phyloP scores from a whole-genome alignment of 805 yeast species.

The Kodamaea neixiangensis region DNA sequence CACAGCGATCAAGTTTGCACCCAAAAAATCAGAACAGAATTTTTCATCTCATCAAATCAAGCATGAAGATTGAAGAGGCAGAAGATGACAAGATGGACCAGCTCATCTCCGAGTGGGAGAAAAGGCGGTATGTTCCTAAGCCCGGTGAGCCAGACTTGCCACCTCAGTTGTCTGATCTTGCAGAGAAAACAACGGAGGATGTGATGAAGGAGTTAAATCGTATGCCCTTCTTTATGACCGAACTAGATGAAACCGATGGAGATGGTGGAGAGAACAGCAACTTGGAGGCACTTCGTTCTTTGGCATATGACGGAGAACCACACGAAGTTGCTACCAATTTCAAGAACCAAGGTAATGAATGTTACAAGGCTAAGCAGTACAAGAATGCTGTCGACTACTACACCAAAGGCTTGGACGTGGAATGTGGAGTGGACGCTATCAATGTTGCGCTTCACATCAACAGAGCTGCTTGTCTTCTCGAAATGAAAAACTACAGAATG shows the following conservation, averaged over 20 bases:
- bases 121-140: constrained; percentile 39
- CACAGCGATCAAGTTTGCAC: not conserved
- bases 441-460: constrained; percentile 70
- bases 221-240: constrained; percentile 93
- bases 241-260: constrained; percentile 74
- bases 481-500: constrained; percentile 77
- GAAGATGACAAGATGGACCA: constrained; percentile 15
- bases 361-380: constrained; percentile 70
- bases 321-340: constrained; percentile 87
- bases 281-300: constrained; percentile 85
- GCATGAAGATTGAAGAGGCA: constrained; percentile 20
- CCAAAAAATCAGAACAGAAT: not conserved
- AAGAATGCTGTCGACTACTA: constrained; percentile 77
- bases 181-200: constrained; percentile 70
- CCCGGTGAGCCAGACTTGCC: constrained; percentile 75
- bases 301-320: constrained; percentile 95
- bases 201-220: constrained; percentile 75
- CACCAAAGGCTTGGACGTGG: constrained; percentile 74
- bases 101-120: constrained; percentile 44
- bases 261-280: constrained; percentile 72
- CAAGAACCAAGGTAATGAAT: constrained; percentile 90
- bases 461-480: constrained; percentile 90
- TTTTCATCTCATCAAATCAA: not conserved
- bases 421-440: constrained; percentile 56
- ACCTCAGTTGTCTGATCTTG: constrained; percentile 71